Evolutionary conservation across 75 land plant genomes (phyloP).

Genomic region (Selaginella moellendorffii): DNA sequence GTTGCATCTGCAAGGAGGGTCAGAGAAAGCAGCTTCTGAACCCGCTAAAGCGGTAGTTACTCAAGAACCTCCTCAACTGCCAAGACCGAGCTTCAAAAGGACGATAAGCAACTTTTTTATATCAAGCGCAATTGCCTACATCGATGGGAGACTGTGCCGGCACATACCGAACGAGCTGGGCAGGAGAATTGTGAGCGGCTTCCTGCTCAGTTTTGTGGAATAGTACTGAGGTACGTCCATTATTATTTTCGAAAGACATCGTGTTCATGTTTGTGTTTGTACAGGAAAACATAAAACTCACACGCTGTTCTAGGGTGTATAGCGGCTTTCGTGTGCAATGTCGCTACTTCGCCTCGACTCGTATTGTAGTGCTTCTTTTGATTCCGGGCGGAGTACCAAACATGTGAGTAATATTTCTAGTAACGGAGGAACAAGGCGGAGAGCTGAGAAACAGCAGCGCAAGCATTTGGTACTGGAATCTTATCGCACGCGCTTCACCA

Average conservation of each 20-base stretch:
- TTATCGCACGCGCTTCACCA: slow-evolving; percentile 19
- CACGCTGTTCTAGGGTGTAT: too few relatives aligned
- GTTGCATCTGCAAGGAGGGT: slow-evolving; percentile 7
- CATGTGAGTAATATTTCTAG: too few relatives aligned
- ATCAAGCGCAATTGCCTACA: slow-evolving; percentile 66
- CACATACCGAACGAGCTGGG: slow-evolving; percentile 64
- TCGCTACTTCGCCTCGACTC: too few relatives aligned
- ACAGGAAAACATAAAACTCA: too few relatives aligned
- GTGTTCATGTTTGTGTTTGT: too few relatives aligned
- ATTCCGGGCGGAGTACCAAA: too few relatives aligned
- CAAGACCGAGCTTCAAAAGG: slow-evolving; percentile 22
- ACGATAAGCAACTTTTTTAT: slow-evolving; percentile 50
- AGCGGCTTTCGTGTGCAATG: too few relatives aligned
- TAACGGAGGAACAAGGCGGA: neutral
- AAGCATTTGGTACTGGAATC: slow-evolving; percentile 7
- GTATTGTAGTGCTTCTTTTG: too few relatives aligned
- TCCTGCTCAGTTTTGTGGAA: slow-evolving; percentile 73
- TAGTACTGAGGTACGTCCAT: too few relatives aligned
- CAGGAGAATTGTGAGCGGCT: slow-evolving; percentile 83
- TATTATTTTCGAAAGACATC: too few relatives aligned
- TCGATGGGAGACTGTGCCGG: slow-evolving; percentile 80
- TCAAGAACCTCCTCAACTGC: too few relatives aligned
- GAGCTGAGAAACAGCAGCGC: slow-evolving; percentile 7
- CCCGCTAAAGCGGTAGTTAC: slow-evolving; percentile 1
- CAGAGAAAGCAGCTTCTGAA: neutral